Base-by-base conservation (phyloP, 495 filamentous ascomycete genomes). In the Aspergillus avenaceus region DNA sequence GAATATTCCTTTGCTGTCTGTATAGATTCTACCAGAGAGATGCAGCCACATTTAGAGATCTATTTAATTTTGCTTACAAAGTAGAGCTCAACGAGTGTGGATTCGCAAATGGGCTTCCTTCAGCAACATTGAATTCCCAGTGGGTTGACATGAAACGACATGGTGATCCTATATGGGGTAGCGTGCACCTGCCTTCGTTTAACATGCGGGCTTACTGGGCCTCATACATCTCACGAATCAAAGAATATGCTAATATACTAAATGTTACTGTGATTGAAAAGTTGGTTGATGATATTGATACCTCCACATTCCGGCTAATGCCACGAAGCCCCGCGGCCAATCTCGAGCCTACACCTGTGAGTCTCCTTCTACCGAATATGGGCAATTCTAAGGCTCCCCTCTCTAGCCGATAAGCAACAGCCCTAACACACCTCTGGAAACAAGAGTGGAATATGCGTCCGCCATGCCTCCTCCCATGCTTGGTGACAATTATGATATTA, bases 1-100 rank as follows among this genome's bases (percentile, higher is more conserved):
- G 61, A 5, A n/a, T 59, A 8, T 27, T 64, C 0, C 47, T 71
- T 8, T 71, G 69, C 21, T 66, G 59, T 13, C 14, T 66, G 3
- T 57, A 48, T 16, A 50, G 61, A 4, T 71, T 67, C 25, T 72
- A 64, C 24, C 7, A 40, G 1, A 41, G 28, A 11, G 53, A 56
- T 7, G 12, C 27, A 1, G 29, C 41, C 0, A 43, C 22, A 0
- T 56, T 62, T 5, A 42, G 34, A 16, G 49, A 38, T 0, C 47
- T 72, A 0, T 70, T 74, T 34, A 67, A 57, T 13, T 7, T 22
- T 0, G 46, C 62, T 0, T 72, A 67, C 16, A 9, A 40, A 22
- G 2, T 19, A 0, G 37, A 66, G 9, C 38, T 72, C 0, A 23
- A 4, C 2, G 18, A 58, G 3, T 54, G 50, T 37, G 68, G 63